phyloP scores from a whole-genome alignment of 1,139 yeast species.

The Petasospora fabianii region DNA sequence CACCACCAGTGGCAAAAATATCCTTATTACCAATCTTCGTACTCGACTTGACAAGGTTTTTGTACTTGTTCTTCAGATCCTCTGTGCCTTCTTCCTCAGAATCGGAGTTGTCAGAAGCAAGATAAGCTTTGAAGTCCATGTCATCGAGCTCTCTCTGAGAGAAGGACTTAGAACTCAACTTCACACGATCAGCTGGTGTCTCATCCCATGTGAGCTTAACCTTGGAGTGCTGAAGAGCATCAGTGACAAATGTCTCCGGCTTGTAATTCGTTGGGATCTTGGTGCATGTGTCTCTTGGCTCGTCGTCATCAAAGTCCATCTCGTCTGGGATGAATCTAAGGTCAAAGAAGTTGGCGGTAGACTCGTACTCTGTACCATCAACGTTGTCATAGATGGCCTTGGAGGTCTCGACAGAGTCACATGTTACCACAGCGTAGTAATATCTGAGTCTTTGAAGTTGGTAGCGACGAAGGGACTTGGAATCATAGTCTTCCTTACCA shows the following conservation, averaged over 20 bases:
- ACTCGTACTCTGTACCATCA: constrained; percentile 94
- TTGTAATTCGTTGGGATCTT: constrained; percentile 73
- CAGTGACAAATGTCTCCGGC: constrained; percentile 85
- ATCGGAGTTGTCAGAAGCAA: constrained; percentile 82
- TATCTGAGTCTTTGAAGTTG: constrained; percentile 86
- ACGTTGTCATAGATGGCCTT: constrained; percentile 74
- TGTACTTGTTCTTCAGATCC: constrained; percentile 57
- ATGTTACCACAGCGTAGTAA: constrained; percentile 87
- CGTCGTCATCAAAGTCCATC: constrained; percentile 75
- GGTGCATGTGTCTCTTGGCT: constrained; percentile 68
- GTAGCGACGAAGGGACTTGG: constrained; percentile 63
- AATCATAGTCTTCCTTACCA: constrained; percentile 69
- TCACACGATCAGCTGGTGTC: constrained; percentile 88
- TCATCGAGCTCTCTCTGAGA: constrained; percentile 90
- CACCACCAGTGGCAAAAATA: constrained; percentile 34
- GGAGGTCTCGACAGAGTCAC: constrained; percentile 75
- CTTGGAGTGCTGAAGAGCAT: constrained; percentile 89
- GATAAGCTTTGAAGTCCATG: constrained; percentile 92
- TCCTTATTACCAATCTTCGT: constrained; percentile 35
- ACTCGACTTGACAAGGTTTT: constrained; percentile 52
- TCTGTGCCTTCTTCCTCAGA: constrained; percentile 38
- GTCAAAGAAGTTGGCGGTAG: constrained; percentile 93
- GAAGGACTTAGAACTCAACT: constrained; percentile 75
- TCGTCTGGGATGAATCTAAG: constrained; percentile 89
- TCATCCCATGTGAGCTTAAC: constrained; percentile 97